These are phyloP conservation scores for Wickerhamiella brachini DNA, from an alignment of 805 yeast species.

Conservation along the genomic window DNA sequence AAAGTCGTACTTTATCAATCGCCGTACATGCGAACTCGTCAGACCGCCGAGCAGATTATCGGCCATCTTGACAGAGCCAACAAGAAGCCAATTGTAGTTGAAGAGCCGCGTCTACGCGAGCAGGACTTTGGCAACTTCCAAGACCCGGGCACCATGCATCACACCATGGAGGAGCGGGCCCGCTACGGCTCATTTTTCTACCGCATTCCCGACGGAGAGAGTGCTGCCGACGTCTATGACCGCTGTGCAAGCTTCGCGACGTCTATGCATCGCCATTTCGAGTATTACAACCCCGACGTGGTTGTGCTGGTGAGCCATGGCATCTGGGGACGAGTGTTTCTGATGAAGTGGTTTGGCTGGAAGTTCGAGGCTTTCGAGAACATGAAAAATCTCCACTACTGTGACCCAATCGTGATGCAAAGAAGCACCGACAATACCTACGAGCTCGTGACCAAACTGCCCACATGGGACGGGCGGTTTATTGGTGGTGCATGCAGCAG, in stretches of 20 bases:
- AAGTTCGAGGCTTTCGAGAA: constrained; percentile 78
- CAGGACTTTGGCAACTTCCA: constrained; percentile 95
- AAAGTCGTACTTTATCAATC: constrained; percentile 69
- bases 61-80: constrained; percentile 33
- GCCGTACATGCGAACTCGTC: constrained; percentile 73
- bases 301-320: constrained; percentile 85
- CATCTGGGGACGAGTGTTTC: constrained; percentile 81
- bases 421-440: constrained; percentile 36
- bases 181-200: constrained; percentile 81
- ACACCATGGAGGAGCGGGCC: constrained; percentile 72
- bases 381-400: constrained; percentile 71
- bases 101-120: constrained; percentile 86
- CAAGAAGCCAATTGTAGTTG: constrained; percentile 45
- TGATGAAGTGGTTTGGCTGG: constrained; percentile 95
- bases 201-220: constrained; percentile 84
- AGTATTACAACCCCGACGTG: constrained; percentile 52
- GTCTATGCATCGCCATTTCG: constrained; percentile 69
- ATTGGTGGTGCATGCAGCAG: neutral
- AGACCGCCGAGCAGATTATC: constrained; percentile 62
- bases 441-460: constrained; percentile 43
- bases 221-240: constrained; percentile 93
- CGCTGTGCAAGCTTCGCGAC: constrained; percentile 84
- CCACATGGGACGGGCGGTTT: constrained; percentile 51
- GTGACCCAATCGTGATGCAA: constrained; percentile 71
- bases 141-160: constrained; percentile 51